Base-by-base conservation (phyloP, 2,329 filamentous ascomycete genomes). In the Ceratocystis huliohia region DNA sequence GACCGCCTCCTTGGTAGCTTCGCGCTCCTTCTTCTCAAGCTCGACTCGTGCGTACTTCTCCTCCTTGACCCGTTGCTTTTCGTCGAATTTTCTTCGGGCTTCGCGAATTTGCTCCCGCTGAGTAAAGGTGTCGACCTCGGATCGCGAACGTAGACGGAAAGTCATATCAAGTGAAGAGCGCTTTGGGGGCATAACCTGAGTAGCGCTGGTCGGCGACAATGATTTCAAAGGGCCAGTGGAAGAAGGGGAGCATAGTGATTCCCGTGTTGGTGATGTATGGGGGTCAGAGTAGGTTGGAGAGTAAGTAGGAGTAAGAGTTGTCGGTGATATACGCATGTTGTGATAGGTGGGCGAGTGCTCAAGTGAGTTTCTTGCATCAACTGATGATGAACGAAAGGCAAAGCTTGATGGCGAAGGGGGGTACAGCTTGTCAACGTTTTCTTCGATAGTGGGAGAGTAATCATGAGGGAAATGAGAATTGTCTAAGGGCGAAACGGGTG, bases 11-110 rank as follows among this genome's bases (percentile, higher is more conserved):
- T 81, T 84, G 70, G 76, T 78, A 66, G 83, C 80, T n/a, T 79
- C 79, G 61, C 83, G 82, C 72, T 86, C 83, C 45, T 81, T 79
- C 68, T 81, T 83, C 69, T 78, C 79, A 67, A 81, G 78, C 75
- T 84, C 79, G 70, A 85, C 82, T 13, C 80, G 80, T 17, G 81
- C 83, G 62, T 83, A 82, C 71, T 85, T 86, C 72, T 85, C 84
- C 45, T 85, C 81, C 74, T 87, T 86, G 65, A 76, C 76, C 17
- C 78, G 78, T 73, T 87, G 83, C 72, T 82, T 83, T 72, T 84
- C 81, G 71, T 85, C 80, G 69, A 86, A 87, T 71, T 82, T 84
- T 70, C 82, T 82, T 65, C 84, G 83, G 3, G 83, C 84, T 71
- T 82, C 80, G 57, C 82, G 80, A 44, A 87, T 81, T 53, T 83